These are phyloP conservation scores for Elongisporangium anandrum DNA, from an alignment of 352 stramenopile species.

Conservation along the genomic window DNA sequence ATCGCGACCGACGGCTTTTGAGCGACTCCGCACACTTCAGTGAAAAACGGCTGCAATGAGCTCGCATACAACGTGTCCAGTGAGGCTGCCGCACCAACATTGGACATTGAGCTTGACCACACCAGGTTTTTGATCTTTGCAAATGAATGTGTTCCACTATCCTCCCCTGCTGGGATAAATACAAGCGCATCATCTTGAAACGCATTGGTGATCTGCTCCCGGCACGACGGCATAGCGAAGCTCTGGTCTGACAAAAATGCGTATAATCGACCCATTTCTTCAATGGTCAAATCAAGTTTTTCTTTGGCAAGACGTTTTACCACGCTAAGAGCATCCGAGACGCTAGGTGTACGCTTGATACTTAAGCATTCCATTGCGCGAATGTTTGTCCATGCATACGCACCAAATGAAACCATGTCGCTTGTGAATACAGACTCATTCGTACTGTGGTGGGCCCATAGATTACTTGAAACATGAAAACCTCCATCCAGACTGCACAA, in stretches of 20 bases:
- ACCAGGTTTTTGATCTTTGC: slow-evolving; percentile 25
- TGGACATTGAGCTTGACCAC: slow-evolving; percentile 36
- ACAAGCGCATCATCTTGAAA: slow-evolving; percentile 25
- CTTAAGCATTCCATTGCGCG: slow-evolving; percentile 33
- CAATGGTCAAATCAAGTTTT: slow-evolving; percentile 7
- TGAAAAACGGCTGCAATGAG: slow-evolving; percentile 54
- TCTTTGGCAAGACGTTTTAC: slow-evolving; percentile 16
- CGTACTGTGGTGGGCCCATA: neutral
- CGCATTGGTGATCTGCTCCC: slow-evolving; percentile 14
- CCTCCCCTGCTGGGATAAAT: slow-evolving; percentile 9
- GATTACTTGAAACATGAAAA: slow-evolving; percentile 18
- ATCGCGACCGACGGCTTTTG: slow-evolving; percentile 48
- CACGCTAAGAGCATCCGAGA: slow-evolving; percentile 37
- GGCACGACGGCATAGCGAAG: neutral
- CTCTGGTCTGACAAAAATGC: slow-evolving; percentile 28
- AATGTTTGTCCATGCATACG: slow-evolving; percentile 25
- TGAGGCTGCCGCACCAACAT: slow-evolving; percentile 16
- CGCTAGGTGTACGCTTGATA: slow-evolving; percentile 33
- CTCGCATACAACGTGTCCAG: slow-evolving; percentile 56
- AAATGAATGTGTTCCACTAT: slow-evolving; percentile 11
- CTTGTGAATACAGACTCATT: neutral
- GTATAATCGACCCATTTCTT: slow-evolving; percentile 29
- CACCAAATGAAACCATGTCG: slow-evolving; percentile 42
- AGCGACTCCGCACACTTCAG: slow-evolving; percentile 53
- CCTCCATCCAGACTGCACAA: slow-evolving; percentile 30